Base-by-base conservation (phyloP, 2,329 filamentous ascomycete genomes). In the Pseudogymnoascus sp. region DNA sequence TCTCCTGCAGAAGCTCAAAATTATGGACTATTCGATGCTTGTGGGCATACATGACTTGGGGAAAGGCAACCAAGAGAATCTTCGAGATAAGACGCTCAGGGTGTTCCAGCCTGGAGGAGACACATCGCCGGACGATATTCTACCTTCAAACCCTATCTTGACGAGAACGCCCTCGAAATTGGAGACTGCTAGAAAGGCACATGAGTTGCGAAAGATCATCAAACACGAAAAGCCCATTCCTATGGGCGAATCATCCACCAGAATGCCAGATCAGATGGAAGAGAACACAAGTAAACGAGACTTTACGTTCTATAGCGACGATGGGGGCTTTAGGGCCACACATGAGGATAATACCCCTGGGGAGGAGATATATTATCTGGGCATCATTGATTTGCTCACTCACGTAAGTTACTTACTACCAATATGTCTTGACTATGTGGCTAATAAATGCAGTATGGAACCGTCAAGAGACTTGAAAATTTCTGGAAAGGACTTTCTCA, bases 1-100 rank as follows among this genome's bases (percentile, higher is more conserved):
- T 61, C 80, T 99, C 34, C 78, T 99, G 65, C 92, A 97, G 76
- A 86, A 84, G 69, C 81, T 97, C 46, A 89, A 96, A 70, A 97
- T 99, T 71, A 99, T 99, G 95, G 95, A 99, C 75, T 99, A 99
- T 76, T 97, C 93, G 8, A 84, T 99, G 66, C 82, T 99, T 38
- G 87, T 99, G 62, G 95, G 95, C 60, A 95, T 97, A 60, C 95
- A 99, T 73, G 95, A 99, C 73, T 76, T 96, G 18, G 85, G 86
- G 62, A 88, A 90, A 69, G 95, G 95, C 31, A 99, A 99, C 72
- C 92, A 97, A 69, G 95, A 99, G 74, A 96, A 97, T 63, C 80
- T 99, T 53, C 89, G 87, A 25, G 86, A 83, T 77, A 96, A 96
- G 79, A 97, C 93, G 0, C 78, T 99, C 60, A 88, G 95, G 73